phyloP scores from a whole-genome alignment of 2,329 filamentous ascomycete genomes.

The Fusarium virguliforme region DNA sequence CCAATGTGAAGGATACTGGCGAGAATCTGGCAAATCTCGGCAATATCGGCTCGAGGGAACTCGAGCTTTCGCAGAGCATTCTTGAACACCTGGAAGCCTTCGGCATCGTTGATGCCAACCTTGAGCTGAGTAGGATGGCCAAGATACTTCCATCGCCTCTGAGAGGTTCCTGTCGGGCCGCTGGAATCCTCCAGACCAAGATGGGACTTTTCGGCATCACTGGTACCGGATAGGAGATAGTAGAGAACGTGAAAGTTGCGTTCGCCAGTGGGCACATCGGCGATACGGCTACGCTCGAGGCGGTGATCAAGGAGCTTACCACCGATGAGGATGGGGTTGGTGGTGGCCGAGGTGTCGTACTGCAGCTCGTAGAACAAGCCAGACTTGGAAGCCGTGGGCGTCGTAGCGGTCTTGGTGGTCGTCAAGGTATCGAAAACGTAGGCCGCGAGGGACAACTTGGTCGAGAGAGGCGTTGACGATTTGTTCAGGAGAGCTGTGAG shows the following conservation, averaged over 20 bases:
- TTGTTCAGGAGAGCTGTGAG: slow-evolving; percentile 89
- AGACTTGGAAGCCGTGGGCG: slow-evolving; percentile 94
- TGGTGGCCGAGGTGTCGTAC: slow-evolving; percentile 90
- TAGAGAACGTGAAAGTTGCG: slow-evolving; percentile 97
- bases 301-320: slow-evolving; percentile 96
- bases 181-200: slow-evolving; percentile 73
- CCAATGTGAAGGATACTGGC: slow-evolving; percentile 97
- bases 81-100: slow-evolving; percentile 98
- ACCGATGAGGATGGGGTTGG: slow-evolving; percentile 90
- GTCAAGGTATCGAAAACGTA: slow-evolving; percentile 98
- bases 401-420: slow-evolving; percentile 96
- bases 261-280: slow-evolving; percentile 94
- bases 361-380: slow-evolving; percentile 97
- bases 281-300: slow-evolving; percentile 90
- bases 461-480: slow-evolving; percentile 92
- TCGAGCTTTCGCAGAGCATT: slow-evolving; percentile 94
- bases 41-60: slow-evolving; percentile 93
- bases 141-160: slow-evolving; percentile 94
- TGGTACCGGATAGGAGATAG: slow-evolving; percentile 94
- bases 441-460: slow-evolving; percentile 91
- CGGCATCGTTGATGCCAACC: slow-evolving; percentile 94
- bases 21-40: slow-evolving; percentile 95
- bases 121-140: slow-evolving; percentile 97
- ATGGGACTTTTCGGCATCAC: slow-evolving; percentile 89
- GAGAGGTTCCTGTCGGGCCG: slow-evolving; percentile 65